Base-by-base conservation (phyloP, 352 stramenopile genomes). In the Phytophthora europaea region DNA sequence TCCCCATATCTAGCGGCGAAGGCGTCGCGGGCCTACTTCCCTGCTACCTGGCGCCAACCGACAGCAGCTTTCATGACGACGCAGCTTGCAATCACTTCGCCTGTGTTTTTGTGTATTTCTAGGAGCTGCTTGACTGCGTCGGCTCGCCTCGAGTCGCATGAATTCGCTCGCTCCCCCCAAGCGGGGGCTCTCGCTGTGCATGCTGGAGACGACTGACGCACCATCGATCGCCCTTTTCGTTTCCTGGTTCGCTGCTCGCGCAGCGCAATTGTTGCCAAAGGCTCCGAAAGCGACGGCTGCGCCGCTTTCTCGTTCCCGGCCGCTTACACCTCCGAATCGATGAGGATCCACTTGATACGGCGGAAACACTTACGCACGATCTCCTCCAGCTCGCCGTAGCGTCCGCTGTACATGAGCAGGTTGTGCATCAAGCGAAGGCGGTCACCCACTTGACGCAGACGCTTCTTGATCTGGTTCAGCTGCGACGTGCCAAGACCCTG, bases 311-410 rank as follows among this genome's bases (percentile, higher is more conserved):
- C 10, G 8, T 18, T 51, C 5, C 31, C 8, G 55, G n/a, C 23
- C 13, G 26, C 38, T 92, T 93, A 96, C 36, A 94, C 87, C 72
- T 96, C 89, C 34, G 89, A 96, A 66, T 97, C 92, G 68, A 95
- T 95, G 33, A 97, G 81, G 77, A 97, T 97, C 90, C 92, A 97
- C 77, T 96, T 97, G 78, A 97, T 95, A 67, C 92, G 90, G 65
- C 89, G 88, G 80, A 96, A 97, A 82, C 88, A 96, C 77, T 97
- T 97, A 43, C 92, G 90, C 58, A 97, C 90, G 54, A 97, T 95
- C 66, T 97, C 89, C 64, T 96, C 89, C 36, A 97, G 73, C 47
- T 93, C 78, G 31, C 88, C 87, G 70, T 87, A 96, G 45, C 92
- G 88, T 31, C 89, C 88, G 54, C 87, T 94, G 79, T 95, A 92